Evolutionary conservation across 1,284 basidiomycete species (phyloP), one percentile per base, ranked within the genome.

Genomic region (Moniliophthora roreri): DNA sequence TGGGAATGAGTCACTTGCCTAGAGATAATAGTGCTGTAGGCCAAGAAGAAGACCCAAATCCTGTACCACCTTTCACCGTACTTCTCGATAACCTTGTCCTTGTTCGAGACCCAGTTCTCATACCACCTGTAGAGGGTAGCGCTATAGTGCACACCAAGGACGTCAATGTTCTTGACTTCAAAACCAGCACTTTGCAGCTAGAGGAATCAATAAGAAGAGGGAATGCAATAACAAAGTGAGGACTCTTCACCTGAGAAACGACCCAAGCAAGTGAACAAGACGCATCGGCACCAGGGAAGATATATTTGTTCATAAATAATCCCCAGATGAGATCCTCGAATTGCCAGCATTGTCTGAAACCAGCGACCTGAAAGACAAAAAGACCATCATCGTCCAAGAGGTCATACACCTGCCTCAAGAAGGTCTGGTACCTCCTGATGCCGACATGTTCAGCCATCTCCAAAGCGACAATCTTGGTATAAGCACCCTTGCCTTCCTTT

Each of bases 371-470:
- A 76, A 97, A 85, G 52, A 98, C 89, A 64, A 99, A 91, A 59
- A 90, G 82, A 49, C 96, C 96, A 62, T 98, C 91, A 72, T 99
- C 96, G 59, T 95, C 89, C 57, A 99, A 80, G 26, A 98, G 80
- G 64, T 96, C 83, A 71, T 98, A 98, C 54, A 99, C 85, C 70
- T 98, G 92, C 32, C 79, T 78, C 61, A 99, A 80, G 85, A 97
- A 99, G 40, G 87, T 72, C 45, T 82, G 81, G 72, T 99, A 99
- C 57, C 94, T 90, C 62, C 93, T 87, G 67, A 99, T 87, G 55
- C 96, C 96, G 58, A 99, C 97, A 66, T 98, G 95, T 84, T 99
- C 97, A 35, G 96, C 96, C 96, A 99, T 99, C 74, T 99, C 96
- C 62, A 99, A 81, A 62, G 87, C 89, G 49, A 96, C 93, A 58